Base-by-base conservation (phyloP, 116 monocot species). In the Trichopus zeylanicus region DNA sequence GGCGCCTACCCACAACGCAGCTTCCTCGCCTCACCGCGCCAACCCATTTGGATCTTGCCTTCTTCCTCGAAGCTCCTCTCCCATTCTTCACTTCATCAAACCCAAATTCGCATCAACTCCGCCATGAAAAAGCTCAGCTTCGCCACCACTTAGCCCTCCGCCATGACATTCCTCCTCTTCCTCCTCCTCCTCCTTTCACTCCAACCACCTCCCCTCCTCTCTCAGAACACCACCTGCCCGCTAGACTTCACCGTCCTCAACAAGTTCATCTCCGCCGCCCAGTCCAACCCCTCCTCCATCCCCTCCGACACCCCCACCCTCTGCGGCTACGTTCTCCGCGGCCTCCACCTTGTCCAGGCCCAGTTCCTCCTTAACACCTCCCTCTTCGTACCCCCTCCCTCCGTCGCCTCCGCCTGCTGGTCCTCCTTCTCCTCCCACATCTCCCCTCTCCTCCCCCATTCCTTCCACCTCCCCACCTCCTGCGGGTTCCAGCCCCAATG, bases 371-470 rank as follows among this genome's bases (percentile, higher is more conserved):
- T 55, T n/a, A 61, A 73, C 30, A 26, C 64, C 67, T 48, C 65
- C 65, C 72, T 59, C 65, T 80, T 85, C 66, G 56, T 78, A 51
- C 83, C 83, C 26, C 71, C 89, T 5, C 49, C 42, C 51, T 28
- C 49, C 71, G 59, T 81, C 51, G 49, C 88, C 31, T 20, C 73
- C 58, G 31, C 86, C 49, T 89, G 89, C 68, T 85, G 82, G 82
- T 53, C 46, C 24, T 20, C 29, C 22, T 67, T 71, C 68, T 37
- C 57, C 28, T 37, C 54, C 51, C 1, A 65, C 59, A 53, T 79
- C 60, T 19, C 62, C 55, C 60, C 48, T 15, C 2, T 38, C 64
- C 48, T 60, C 61, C 46, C 67, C 51, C 24, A 61, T 26, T 20
- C 53, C 30, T 74, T 84, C 54, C 10, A 73, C 46, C 64, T 88